Evolutionary conservation across 176 grass and related monocot genomes (phyloP).

Genomic region (Carex pumila): DNA sequence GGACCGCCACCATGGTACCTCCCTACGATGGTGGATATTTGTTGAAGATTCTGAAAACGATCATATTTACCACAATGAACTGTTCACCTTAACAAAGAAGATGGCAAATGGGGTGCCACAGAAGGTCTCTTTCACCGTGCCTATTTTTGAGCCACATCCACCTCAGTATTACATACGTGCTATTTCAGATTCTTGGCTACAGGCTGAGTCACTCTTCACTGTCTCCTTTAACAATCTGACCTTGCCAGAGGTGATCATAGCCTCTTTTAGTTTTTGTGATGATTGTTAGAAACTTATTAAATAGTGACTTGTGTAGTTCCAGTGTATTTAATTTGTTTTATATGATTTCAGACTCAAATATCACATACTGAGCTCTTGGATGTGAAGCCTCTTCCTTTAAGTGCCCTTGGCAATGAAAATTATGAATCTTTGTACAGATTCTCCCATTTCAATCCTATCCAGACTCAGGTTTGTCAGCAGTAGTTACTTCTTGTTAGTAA

Average conservation of each 20-base stretch:
- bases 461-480: constrained; percentile 48
- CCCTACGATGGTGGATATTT: constrained; percentile 81
- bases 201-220: constrained; percentile 84
- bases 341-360: constrained; percentile 68
- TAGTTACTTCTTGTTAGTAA: constrained; percentile 27
- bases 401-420: constrained; percentile 58
- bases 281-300: constrained; percentile 9
- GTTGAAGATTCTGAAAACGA: constrained; percentile 99
- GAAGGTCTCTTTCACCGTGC: constrained; percentile 88
- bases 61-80: constrained; percentile 89
- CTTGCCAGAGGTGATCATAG: constrained; percentile 68
- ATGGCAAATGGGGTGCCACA: constrained; percentile 68
- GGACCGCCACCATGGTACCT: constrained; percentile 79
- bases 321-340: constrained; percentile 11
- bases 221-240: constrained; percentile 96
- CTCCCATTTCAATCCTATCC: constrained; percentile 98
- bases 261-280: neutral
- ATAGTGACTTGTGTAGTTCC: constrained; percentile 5
- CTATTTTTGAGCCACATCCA: constrained; percentile 97
- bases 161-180: constrained; percentile 95
- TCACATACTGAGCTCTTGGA: constrained; percentile 96
- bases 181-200: constrained; percentile 88
- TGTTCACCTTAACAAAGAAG: constrained; percentile 88
- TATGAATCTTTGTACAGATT: constrained; percentile 79
- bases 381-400: constrained; percentile 87